These are phyloP conservation scores for Chlorella variabilis DNA, from an alignment of 163 green algal species.

Conservation along the genomic window DNA sequence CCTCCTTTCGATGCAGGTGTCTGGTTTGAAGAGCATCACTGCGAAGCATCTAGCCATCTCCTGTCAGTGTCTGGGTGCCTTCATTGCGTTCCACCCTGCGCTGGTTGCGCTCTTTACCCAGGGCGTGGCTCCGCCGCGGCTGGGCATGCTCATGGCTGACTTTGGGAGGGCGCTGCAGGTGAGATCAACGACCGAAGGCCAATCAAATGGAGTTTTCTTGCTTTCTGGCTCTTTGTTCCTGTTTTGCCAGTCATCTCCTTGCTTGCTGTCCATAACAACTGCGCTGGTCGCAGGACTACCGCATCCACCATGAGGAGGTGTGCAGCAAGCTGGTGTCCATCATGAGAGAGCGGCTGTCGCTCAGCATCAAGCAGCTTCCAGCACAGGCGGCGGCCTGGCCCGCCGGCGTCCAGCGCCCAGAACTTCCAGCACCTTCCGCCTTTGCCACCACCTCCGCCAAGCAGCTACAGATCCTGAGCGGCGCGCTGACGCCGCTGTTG, in stretches of 20 bases:
- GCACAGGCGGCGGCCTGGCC: conserved; percentile 54
- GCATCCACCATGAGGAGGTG: conserved; percentile 87
- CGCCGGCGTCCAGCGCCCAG: neutral
- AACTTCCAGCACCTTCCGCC: neutral
- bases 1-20: conserved; percentile 48
- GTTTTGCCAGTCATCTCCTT: neutral
- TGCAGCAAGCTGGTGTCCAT: conserved; percentile 94
- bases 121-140: conserved; percentile 51
- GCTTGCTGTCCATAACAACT: neutral
- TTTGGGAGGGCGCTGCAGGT: conserved; percentile 81
- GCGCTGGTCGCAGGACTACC: conserved; percentile 72
- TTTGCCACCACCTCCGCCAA: conserved; percentile 58
- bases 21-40: conserved; percentile 93
- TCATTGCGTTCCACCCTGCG: conserved; percentile 67
- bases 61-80: conserved; percentile 77
- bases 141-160: conserved; percentile 76
- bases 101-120: conserved; percentile 60
- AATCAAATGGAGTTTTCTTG: too few species aligned
- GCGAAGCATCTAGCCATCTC: conserved; percentile 95
- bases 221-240: too few species aligned
- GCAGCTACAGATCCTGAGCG: conserved; percentile 58
- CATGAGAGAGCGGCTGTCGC: conserved; percentile 86
- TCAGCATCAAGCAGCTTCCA: conserved; percentile 56
- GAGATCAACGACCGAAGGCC: neutral
- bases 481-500: conserved; percentile 75